Evolutionary conservation across 768 basidiomycete species (phyloP).

Genomic region (Rubroboletus pulcherrimus): DNA sequence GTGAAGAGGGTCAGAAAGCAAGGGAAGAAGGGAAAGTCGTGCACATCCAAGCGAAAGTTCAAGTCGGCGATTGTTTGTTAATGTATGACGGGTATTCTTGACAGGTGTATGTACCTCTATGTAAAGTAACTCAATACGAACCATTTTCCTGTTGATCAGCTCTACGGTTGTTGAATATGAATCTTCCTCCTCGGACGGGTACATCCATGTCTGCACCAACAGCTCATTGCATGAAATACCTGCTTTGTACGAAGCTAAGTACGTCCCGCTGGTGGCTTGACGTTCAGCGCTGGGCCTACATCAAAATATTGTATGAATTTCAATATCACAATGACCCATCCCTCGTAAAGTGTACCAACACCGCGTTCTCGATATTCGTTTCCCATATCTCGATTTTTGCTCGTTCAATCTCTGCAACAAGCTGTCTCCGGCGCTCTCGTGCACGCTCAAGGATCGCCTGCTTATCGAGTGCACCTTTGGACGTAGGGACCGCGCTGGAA

Average conservation of each 20-base stretch:
- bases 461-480: slow-evolving; percentile 26
- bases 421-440: slow-evolving; percentile 46
- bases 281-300: background rate
- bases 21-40: slow-evolving; percentile 4
- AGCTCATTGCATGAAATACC: background rate
- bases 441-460: slow-evolving; percentile 51
- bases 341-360: slow-evolving; percentile 46
- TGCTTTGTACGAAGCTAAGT: background rate
- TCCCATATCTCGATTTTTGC: slow-evolving; percentile 73
- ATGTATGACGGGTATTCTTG: background rate
- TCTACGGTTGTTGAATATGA: background rate
- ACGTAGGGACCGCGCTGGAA: background rate
- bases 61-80: slow-evolving; percentile 12
- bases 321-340: slow-evolving; percentile 14
- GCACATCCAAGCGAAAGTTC: slow-evolving; percentile 15
- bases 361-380: slow-evolving; percentile 66
- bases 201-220: background rate
- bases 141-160: background rate
- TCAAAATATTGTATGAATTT: background rate
- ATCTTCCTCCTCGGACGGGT: background rate
- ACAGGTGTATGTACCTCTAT: slow-evolving; percentile 21
- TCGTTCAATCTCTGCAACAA: slow-evolving; percentile 53
- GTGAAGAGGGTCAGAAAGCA: slow-evolving; percentile 2
- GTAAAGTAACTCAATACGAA: slow-evolving; percentile 16
- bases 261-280: background rate